Percentiles rank a stretch among this genome's conserved stretches.
Evolutionary conservation across 129 eudicot genomes (phyloP).

Genomic region (Arctium lappa): DNA sequence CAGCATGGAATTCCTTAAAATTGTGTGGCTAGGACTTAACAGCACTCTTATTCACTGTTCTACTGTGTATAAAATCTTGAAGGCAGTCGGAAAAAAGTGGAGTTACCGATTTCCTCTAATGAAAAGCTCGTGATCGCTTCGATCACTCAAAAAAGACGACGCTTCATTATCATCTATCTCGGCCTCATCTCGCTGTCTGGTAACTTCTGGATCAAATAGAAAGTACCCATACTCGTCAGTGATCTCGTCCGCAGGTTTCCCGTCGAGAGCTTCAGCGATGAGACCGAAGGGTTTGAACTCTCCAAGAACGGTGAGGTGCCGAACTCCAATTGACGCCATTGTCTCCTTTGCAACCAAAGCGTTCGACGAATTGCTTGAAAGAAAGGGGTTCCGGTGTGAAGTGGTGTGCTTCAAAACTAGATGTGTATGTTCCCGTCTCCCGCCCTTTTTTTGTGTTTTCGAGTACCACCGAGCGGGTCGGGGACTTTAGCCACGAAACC

Average conservation of each 20-base stretch:
- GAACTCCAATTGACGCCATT: constrained; percentile 64
- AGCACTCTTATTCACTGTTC: background rate
- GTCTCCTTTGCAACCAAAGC: background rate
- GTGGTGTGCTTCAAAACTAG: background rate
- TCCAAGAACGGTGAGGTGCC: constrained; percentile 70
- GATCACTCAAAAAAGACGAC: constrained; percentile 35
- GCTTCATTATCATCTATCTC: constrained; percentile 34
- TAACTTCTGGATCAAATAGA: constrained; percentile 64
- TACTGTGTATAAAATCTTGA: constrained; percentile 7
- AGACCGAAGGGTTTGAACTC: constrained; percentile 91
- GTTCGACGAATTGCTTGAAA: constrained; percentile 21
- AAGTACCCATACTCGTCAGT: constrained; percentile 59
- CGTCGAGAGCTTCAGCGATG: constrained; percentile 84
- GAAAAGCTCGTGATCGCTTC: constrained; percentile 85
- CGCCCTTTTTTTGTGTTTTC: constrained; percentile 33
- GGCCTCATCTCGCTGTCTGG: constrained; percentile 55
- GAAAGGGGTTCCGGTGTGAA: background rate
- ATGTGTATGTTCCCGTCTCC: constrained; percentile 20
- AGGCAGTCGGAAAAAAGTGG: background rate
- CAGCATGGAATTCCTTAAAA: background rate
- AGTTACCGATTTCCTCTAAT: constrained; percentile 77
- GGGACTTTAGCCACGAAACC: constrained; percentile 10
- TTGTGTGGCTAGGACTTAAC: background rate
- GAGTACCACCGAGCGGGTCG: constrained; percentile 26
- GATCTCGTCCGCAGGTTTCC: constrained; percentile 54